Base-by-base conservation (phyloP, 176 grass and related monocot genomes). In the Cymbopogon citratus region DNA sequence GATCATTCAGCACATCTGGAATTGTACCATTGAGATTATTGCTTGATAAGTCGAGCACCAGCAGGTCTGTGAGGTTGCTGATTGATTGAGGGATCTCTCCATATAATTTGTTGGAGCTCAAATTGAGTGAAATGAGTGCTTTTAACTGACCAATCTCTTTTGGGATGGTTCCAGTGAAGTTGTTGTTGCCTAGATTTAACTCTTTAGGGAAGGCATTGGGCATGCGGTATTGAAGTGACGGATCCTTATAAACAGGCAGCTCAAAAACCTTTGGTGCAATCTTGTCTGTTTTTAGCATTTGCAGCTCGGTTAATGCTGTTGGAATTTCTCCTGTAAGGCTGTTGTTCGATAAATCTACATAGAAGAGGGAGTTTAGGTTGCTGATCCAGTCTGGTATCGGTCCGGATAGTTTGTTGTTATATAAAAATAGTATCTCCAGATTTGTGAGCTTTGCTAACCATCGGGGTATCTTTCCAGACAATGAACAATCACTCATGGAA, bases 11-110 rank as follows among this genome's bases (percentile, higher is more conserved):
- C 29, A 63, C 63, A 4, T 1, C 48, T 23, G 89, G 85, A 38
- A 91, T 85, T 39, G 4, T 26, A 75, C 89, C 85, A 36, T 3
- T 87, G 41, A 91, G 78, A 60, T 85, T 34, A 66, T 91, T 91
- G 35, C 21, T 65, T 5, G 89, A 88, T 14, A 85, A 62, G 23
- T 91, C 76, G 0, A 91, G 85, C 65, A 56, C 12, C 71, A 88
- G 84, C 64, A 91, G 56, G 29, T 33, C 73, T 3, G 19, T 91
- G 19, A 91, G 25, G 27, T 85, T 67, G 40, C 77, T 6, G 35
- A 88, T 52, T 0, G 41, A 1, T 26, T 66, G 5, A 26, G 84
- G 84, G 9, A 87, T 90, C 52, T 82, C 31, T 74, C 84, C 88
- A 62, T 33, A 81, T 33, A 91, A 51, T 18, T 16, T 59, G 71